These are phyloP conservation scores for Ramaria sp. DNA, from an alignment of 768 basidiomycete genomes.

Conservation along the genomic window DNA sequence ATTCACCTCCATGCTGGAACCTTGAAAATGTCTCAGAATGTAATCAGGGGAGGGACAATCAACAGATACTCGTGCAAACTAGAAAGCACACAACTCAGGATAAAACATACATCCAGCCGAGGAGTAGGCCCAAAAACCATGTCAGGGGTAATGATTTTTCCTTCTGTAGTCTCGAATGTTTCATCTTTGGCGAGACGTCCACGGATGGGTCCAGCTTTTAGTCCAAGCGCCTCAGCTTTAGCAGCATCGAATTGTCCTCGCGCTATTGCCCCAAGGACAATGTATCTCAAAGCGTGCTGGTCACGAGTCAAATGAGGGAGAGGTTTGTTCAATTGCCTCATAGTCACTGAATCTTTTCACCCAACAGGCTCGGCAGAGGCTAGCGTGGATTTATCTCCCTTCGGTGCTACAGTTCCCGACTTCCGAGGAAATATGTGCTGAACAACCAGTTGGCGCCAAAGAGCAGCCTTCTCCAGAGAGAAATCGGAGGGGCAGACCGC, in stretches of 20 bases:
- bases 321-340: not conserved
- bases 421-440: conserved; percentile 49
- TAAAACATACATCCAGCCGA: conserved; percentile 11
- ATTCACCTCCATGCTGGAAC: conserved; percentile 32
- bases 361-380: not conserved
- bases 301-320: not conserved
- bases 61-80: conserved; percentile 33
- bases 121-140: conserved; percentile 16
- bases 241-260: conserved; percentile 62
- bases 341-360: not conserved
- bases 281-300: conserved; percentile 18
- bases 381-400: not conserved
- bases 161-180: conserved; percentile 42
- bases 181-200: conserved; percentile 53
- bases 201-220: conserved; percentile 51
- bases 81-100: conserved; percentile 18
- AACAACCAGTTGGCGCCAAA: conserved; percentile 43
- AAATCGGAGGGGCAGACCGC: conserved; percentile 25
- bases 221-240: conserved; percentile 51
- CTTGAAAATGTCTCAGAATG: conserved; percentile 33
- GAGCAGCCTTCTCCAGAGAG: conserved; percentile 34
- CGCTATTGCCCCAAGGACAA: conserved; percentile 30
- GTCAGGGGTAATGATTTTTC: conserved; percentile 16
- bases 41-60: conserved; percentile 58
- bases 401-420: not conserved